phyloP scores from a whole-genome alignment of 2,329 filamentous ascomycete species.

The Ceratocystis papillata region DNA sequence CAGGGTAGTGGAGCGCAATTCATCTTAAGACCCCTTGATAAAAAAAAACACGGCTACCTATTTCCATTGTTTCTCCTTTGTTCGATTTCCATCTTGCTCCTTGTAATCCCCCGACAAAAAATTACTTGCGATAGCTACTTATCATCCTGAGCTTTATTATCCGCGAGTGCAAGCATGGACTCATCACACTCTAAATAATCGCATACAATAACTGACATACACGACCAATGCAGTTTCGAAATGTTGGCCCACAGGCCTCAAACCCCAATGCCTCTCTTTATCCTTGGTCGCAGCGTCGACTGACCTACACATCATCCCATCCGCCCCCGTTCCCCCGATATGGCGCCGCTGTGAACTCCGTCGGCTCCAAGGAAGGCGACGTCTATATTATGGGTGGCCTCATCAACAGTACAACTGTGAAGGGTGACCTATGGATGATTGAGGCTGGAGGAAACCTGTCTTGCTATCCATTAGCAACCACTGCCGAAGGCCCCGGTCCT shows the following conservation, averaged over 20 bases:
- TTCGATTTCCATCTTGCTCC: background rate
- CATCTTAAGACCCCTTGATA: slow-evolving; percentile 15
- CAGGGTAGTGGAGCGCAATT: slow-evolving; percentile 11
- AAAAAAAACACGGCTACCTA: slow-evolving; percentile 11
- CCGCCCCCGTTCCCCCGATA: slow-evolving; percentile 90
- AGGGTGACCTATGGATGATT: slow-evolving; percentile 95
- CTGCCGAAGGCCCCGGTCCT: slow-evolving; percentile 85
- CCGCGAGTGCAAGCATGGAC: background rate
- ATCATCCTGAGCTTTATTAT: background rate
- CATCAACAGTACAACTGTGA: slow-evolving; percentile 89
- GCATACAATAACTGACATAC: slow-evolving; percentile 22
- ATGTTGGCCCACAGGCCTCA: slow-evolving; percentile 34
- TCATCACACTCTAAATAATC: background rate
- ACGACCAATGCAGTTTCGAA: slow-evolving; percentile 40
- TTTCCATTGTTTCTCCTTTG: slow-evolving; percentile 18
- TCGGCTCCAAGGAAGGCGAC: slow-evolving; percentile 89
- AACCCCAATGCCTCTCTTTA: slow-evolving; percentile 72
- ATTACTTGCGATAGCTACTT: background rate
- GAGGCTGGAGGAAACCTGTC: slow-evolving; percentile 79
- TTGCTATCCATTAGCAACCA: slow-evolving; percentile 84
- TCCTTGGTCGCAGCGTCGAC: slow-evolving; percentile 83
- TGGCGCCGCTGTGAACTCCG: slow-evolving; percentile 87
- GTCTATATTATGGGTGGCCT: slow-evolving; percentile 96
- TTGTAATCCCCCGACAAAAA: background rate
- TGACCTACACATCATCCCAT: slow-evolving; percentile 74